Evolutionary conservation across 148 eudicot genomes (phyloP), one percentile per base, ranked within the genome.

Genomic region (Nepenthes gracilis): DNA sequence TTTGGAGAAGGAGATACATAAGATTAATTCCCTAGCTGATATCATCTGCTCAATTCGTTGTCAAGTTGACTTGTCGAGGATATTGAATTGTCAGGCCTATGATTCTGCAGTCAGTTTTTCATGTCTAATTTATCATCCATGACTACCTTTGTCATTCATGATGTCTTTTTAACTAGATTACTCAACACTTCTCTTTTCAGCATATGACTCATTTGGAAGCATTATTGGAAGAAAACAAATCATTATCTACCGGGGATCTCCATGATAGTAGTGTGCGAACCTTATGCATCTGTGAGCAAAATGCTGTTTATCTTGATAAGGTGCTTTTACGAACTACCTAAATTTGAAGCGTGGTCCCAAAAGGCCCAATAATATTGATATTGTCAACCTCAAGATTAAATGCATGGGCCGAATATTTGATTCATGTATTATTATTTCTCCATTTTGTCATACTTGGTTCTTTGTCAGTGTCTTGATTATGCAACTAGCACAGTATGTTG

Each of bases 221-320:
- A 48, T 71, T 87, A 61, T 61, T 88, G 63, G 80, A 84, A 78
- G 90, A 85, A 64, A 85, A 66, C 71, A 79, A 76, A 63, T 69
- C 74, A 55, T 72, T 83, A 55, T 75, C 89, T 35, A 87, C 84
- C 48, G 72, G 71, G 55, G 88, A 79, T 64, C 72, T 83, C 63
- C 97, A 92, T 70, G 96, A 88, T 76, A 74, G 67, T 61, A 83
- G 85, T 68, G 83, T 92, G 54, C 73, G 97, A 72, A 92, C 96
- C 4, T 64, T 88, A 33, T 85, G 90, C 73, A 85, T 92, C 62
- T 81, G 71, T 70, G 88, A 83, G 51, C 70, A 75, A 54, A 74
- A 59, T 48, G 62, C 69, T 12, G 72, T 87, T 63, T 78, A 80
- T 67, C 78, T 92, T 55, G 90, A 83, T 37, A 92, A 92, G 93